phyloP scores from a whole-genome alignment of 1,139 yeast genomes.

The Petasospora fabianii region DNA sequence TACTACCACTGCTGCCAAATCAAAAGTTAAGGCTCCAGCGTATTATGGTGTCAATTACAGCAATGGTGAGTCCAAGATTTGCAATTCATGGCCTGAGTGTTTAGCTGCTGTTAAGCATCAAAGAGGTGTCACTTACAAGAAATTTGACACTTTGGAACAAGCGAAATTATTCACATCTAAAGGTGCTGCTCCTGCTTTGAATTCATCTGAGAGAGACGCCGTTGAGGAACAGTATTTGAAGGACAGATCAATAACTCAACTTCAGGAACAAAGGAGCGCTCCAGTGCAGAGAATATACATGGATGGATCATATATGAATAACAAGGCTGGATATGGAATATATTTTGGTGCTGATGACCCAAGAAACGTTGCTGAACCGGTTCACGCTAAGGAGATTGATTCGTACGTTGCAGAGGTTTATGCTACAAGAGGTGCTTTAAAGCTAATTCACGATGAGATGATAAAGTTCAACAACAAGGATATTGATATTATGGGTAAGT shows the following conservation, averaged over 20 bases:
- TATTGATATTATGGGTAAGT: slow-evolving; percentile 27
- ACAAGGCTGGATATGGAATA: slow-evolving; percentile 66
- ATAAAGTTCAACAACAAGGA: slow-evolving; percentile 27
- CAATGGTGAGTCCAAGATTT: slow-evolving; percentile 33
- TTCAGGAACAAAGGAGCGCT: slow-evolving; percentile 10
- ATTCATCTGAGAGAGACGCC: slow-evolving; percentile 4
- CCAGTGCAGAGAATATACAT: slow-evolving; percentile 41
- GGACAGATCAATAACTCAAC: slow-evolving; percentile 1
- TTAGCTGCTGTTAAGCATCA: slow-evolving; percentile 40
- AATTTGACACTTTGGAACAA: slow-evolving; percentile 36
- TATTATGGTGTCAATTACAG: slow-evolving; percentile 42
- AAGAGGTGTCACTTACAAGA: slow-evolving; percentile 45
- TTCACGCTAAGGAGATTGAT: slow-evolving; percentile 50
- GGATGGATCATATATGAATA: slow-evolving; percentile 60
- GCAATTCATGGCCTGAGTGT: slow-evolving; percentile 44
- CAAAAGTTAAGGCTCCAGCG: slow-evolving; percentile 2
- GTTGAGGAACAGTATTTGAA: slow-evolving; percentile 5
- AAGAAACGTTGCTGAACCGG: slow-evolving; percentile 50
- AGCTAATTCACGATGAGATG: slow-evolving; percentile 35
- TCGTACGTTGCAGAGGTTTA: slow-evolving; percentile 79
- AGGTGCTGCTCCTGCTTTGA: slow-evolving; percentile 7
- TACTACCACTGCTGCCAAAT: too few relatives aligned
- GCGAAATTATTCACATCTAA: slow-evolving; percentile 35
- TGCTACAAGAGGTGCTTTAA: slow-evolving; percentile 60
- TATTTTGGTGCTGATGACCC: slow-evolving; percentile 56